Evolutionary conservation across 2,329 filamentous ascomycete species (phyloP).

Genomic region (Fusarium paranaense): DNA sequence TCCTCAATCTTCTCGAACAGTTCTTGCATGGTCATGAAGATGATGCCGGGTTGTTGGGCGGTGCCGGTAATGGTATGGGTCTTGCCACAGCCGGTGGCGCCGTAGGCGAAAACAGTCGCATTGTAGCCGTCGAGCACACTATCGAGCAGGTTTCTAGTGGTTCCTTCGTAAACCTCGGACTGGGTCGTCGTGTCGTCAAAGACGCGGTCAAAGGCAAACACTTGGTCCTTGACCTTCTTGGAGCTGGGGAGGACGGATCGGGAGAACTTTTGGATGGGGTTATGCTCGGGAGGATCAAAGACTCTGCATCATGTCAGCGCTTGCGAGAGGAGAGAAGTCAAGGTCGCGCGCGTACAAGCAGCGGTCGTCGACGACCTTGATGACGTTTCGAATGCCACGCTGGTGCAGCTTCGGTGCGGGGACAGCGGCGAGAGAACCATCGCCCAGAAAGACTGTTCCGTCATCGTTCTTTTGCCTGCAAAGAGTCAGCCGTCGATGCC

Average conservation of each 20-base stretch:
- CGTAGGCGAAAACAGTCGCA: conserved; percentile 98
- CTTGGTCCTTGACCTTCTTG: conserved; percentile 96
- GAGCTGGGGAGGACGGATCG: conserved; percentile 83
- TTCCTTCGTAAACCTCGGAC: conserved; percentile 93
- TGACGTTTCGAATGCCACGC: conserved; percentile 88
- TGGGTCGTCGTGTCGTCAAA: conserved; percentile 97
- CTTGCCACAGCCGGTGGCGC: conserved; percentile 97
- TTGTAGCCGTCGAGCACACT: conserved; percentile 98
- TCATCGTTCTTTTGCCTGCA: conserved; percentile 78
- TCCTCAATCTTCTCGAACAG: conserved; percentile 97
- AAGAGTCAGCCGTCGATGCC: conserved; percentile 20
- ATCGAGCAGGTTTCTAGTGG: conserved; percentile 89
- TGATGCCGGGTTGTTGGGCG: conserved; percentile 92
- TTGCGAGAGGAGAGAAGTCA: not conserved
- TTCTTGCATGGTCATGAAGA: conserved; percentile 99
- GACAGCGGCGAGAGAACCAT: conserved; percentile 90
- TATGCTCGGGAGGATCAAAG: conserved; percentile 97
- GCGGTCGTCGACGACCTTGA: conserved; percentile 96
- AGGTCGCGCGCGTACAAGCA: conserved; percentile 78
- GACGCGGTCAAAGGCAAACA: conserved; percentile 95
- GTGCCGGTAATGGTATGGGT: conserved; percentile 98
- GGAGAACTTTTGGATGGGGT: conserved; percentile 87
- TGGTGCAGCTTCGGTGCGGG: conserved; percentile 87
- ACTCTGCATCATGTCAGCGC: conserved; percentile 68
- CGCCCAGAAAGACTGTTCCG: conserved; percentile 91